Base-by-base conservation (phyloP, 805 yeast genomes). In the Cyberlindnera sargentensis region DNA sequence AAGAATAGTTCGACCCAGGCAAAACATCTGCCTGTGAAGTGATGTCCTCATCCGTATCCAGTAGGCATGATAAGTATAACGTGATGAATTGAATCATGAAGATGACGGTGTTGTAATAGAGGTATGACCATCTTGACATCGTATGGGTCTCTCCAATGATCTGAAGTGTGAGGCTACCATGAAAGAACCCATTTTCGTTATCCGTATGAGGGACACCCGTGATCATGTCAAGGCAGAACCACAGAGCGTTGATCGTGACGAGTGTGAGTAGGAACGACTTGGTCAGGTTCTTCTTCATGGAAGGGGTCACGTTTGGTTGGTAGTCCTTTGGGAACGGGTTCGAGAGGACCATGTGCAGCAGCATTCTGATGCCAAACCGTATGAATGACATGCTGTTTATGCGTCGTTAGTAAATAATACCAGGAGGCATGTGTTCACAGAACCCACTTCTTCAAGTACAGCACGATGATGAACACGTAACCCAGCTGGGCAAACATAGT, bases 81-180 rank as follows among this genome's bases (percentile, higher is more conserved):
- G 63, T 43, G n/a, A 61, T 34, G 34, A 53, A 50, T 43, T 70
- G 73, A 15, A 58, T 15, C 2, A 39, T 23, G 20, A 63, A 46
- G 29, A 71, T 47, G 8, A 60, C n/a, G 2, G 49, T 8, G 50
- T 72, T 72, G 42, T 63, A 41, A 15, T 55, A 37, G 6, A 70
- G 5, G 31, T 44, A 65, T 25, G 41, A 46, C 50, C 28, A 40
- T 32, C 46, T 56, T 41, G 56, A 57, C 45, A 25, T 31, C 8
- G 64, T 71, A 31, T 59, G 53, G 29, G 49, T 48, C 44, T 76
- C 80, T 0, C 82, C 82, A 24, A 75, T 68, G 20, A 74, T 49
- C 47, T 72, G 75, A 26, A 75, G 40, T 3, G 67, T 52, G 20
- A 68, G 45, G n/a, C 64, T 53, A 1, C 77, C 76, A 48, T 66